Conservation (phyloP, 1,139 yeast genomes). For the Meyerozyma carpophila region DNA sequence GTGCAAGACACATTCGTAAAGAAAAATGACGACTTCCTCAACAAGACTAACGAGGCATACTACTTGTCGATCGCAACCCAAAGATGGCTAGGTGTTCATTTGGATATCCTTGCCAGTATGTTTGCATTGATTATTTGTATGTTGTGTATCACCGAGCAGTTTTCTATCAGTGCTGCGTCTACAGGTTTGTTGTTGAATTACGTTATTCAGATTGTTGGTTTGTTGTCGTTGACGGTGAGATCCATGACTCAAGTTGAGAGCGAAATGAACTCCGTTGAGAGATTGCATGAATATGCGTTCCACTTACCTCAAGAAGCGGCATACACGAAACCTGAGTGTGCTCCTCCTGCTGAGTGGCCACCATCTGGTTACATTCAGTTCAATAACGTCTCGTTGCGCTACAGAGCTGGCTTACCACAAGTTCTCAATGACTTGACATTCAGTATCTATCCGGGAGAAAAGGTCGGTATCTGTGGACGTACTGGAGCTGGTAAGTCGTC, state of each 20-base stretch:
- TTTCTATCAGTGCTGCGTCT: slow-evolving; percentile 57
- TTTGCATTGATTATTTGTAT: slow-evolving; percentile 44
- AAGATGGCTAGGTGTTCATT: slow-evolving; percentile 14
- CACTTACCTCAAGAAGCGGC: slow-evolving; percentile 35
- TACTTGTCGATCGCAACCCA: slow-evolving; percentile 13
- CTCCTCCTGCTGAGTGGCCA: slow-evolving; percentile 50
- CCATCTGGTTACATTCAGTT: slow-evolving; percentile 48
- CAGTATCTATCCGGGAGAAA: slow-evolving; percentile 47
- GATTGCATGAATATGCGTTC: slow-evolving; percentile 65
- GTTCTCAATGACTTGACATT: slow-evolving; percentile 56
- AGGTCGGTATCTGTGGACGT: slow-evolving; percentile 72
- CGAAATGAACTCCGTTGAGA: slow-evolving; percentile 82
- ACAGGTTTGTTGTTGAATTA: slow-evolving; percentile 69
- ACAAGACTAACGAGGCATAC: slow-evolving; percentile 15
- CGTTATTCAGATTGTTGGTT: slow-evolving; percentile 45
- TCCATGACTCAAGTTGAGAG: slow-evolving; percentile 69
- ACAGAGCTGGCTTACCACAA: slow-evolving; percentile 70
- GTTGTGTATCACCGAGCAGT: slow-evolving; percentile 59
- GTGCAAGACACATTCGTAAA: slow-evolving; percentile 9
- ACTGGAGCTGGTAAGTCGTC: slow-evolving; percentile 80
- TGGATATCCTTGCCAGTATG: slow-evolving; percentile 11
- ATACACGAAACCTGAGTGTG: slow-evolving; percentile 39
- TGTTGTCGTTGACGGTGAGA: slow-evolving; percentile 44
- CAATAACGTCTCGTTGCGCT: slow-evolving; percentile 54
- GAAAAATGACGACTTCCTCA: slow-evolving; percentile 11